These are phyloP conservation scores for Aspergillus sp. DNA, from an alignment of 2,329 filamentous ascomycete genomes.

Conservation along the genomic window DNA sequence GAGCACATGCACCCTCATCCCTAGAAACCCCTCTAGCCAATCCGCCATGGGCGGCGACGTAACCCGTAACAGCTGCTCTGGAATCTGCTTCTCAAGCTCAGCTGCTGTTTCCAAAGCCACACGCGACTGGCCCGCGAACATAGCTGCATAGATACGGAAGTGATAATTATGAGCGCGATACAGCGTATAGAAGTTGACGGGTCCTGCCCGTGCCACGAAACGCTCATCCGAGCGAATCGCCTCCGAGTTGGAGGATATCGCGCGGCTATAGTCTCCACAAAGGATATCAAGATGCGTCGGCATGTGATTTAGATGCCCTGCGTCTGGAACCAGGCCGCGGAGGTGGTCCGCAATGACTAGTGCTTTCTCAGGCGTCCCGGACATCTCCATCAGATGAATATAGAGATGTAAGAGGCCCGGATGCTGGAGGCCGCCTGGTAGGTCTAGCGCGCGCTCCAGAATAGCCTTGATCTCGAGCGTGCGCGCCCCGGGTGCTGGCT, in stretches of 20 bases:
- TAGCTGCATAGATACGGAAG: constrained; percentile 75
- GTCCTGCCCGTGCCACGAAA: constrained; percentile 63
- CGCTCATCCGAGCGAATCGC: constrained; percentile 71
- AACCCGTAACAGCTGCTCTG: constrained; percentile 66
- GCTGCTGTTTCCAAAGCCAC: constrained; percentile 65
- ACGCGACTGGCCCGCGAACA: constrained; percentile 71
- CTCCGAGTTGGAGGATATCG: constrained; percentile 68
- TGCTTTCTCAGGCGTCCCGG: constrained; percentile 65
- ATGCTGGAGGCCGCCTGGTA: constrained; percentile 58
- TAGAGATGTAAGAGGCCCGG: constrained; percentile 76
- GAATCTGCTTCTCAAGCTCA: constrained; percentile 65
- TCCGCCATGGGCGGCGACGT: constrained; percentile 76
- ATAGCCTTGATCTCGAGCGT: constrained; percentile 63
- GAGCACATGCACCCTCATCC: constrained; percentile 69
- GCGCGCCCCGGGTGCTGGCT: constrained; percentile 58
- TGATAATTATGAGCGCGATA: constrained; percentile 78
- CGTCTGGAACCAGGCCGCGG: constrained; percentile 68
- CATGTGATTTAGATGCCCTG: constrained; percentile 76
- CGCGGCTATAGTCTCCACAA: constrained; percentile 70
- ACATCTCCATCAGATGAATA: constrained; percentile 81
- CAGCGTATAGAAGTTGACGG: constrained; percentile 73
- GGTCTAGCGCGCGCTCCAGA: constrained; percentile 62
- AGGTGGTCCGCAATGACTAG: constrained; percentile 65
- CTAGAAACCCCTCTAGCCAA: constrained; percentile 74
- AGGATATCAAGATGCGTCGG: constrained; percentile 76